Evolutionary conservation across 2,329 filamentous ascomycete species (phyloP), one percentile per base, ranked within the genome.

Genomic region (Ophiocordyceps camponoti-rufipedis): DNA sequence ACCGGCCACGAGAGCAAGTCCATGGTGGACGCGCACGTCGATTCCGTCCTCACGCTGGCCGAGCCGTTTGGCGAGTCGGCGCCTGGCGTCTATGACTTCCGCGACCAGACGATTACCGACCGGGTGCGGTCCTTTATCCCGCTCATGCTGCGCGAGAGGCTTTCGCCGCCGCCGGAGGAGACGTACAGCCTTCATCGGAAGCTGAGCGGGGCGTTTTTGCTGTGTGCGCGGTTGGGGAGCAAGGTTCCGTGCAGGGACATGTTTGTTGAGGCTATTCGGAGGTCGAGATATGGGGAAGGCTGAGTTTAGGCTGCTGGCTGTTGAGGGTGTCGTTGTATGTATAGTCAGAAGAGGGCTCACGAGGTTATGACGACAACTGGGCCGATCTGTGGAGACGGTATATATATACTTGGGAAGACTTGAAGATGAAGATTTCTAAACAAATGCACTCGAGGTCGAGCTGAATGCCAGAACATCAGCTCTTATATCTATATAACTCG

Each of bases 131-230:
- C 70, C 4, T 71, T 94, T 45, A 96, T 98, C 52, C 91, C 91
- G 14, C 68, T 94, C 45, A 98, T 98, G 91, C 71, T 98, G 42
- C 75, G 77, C 47, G 91, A 98, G 68, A 69, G 91, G 33, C 66
- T 98, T 18, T 78, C 85, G 14, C 89, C 91, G 23, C 91, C 93
- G 23, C 91, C 91, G 0, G 93, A 98, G 65, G 91, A 98, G 70
- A 98, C 91, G 45, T 98, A 98, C 58, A 89, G 82, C 59, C 64
- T 98, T 55, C 91, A 98, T 63, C 76, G 91, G 49, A 98, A 98
- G 67, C 66, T 98, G 46, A 94, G 87, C 60, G 91, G 91, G 0
- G 93, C 91, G 0, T 98, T 98, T 59, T 63, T 98, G 56, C 69
- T 98, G 16, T 98, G 91, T 61, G 88, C 91, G 0, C 75, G 79